phyloP scores from a whole-genome alignment of 2,329 filamentous ascomycete species.

The Penicillium frequentans region DNA sequence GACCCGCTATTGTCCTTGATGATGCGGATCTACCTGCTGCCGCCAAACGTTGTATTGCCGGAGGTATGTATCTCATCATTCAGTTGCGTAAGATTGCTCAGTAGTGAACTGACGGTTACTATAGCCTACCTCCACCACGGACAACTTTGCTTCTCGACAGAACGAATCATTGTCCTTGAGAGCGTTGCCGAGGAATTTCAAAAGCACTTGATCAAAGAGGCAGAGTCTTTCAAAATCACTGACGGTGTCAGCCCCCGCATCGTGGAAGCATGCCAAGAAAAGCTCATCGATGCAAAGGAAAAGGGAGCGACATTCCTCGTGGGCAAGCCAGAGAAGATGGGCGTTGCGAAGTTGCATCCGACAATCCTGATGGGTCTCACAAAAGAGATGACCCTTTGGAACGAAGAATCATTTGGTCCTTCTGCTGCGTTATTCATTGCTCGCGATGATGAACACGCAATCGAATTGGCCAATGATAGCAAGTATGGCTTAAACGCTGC shows the following conservation, averaged over 20 bases:
- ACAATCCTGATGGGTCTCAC: not conserved
- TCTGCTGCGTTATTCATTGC: not conserved
- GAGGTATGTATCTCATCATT: not conserved
- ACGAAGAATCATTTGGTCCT: not conserved
- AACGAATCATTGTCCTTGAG: slow-evolving; percentile 1
- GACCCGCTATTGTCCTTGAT: slow-evolving; percentile 7
- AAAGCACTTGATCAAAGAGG: not conserved
- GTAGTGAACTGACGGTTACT: not conserved
- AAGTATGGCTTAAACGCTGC: not conserved
- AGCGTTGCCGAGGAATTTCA: not conserved
- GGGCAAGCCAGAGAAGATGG: not conserved
- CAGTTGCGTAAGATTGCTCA: not conserved
- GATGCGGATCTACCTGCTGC: slow-evolving; percentile 15
- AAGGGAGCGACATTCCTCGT: not conserved
- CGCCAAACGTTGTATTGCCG: slow-evolving; percentile 2
- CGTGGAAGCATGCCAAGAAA: not conserved
- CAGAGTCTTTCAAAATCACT: not conserved
- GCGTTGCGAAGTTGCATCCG: not conserved
- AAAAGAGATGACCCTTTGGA: not conserved
- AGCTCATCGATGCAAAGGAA: not conserved
- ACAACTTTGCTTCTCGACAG: slow-evolving; percentile 10
- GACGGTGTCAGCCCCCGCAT: not conserved
- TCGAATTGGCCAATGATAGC: not conserved
- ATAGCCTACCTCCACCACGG: not conserved
- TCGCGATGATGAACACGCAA: not conserved